Evolutionary conservation across 2,329 filamentous ascomycete species (phyloP).

Genomic region (Fusarium mundagurra): DNA sequence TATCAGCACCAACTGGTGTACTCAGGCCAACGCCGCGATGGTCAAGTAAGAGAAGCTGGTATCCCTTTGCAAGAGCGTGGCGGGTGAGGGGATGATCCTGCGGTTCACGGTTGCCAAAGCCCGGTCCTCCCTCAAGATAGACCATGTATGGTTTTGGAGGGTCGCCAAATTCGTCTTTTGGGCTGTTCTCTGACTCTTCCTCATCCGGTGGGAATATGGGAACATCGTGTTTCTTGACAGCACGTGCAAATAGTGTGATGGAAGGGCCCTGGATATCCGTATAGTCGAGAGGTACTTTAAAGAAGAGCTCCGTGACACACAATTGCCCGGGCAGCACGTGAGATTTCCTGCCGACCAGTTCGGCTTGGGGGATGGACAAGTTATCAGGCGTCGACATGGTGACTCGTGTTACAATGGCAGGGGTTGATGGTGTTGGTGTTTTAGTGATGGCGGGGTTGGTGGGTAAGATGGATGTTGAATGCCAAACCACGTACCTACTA

Average conservation of each 20-base stretch:
- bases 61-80: conserved; percentile 78
- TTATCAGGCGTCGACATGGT: conserved; percentile 24
- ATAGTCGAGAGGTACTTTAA: conserved; percentile 87
- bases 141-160: conserved; percentile 68
- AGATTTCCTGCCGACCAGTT: conserved; percentile 53
- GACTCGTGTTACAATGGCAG: not conserved
- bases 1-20: conserved; percentile 79
- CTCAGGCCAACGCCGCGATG: conserved; percentile 90
- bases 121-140: conserved; percentile 88
- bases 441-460: conserved; percentile 27
- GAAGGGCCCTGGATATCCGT: conserved; percentile 66
- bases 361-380: conserved; percentile 49
- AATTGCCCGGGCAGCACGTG: conserved; percentile 70
- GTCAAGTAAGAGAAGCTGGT: conserved; percentile 88
- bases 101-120: conserved; percentile 78
- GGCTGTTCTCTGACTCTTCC: conserved; percentile 14
- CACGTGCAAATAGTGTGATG: conserved; percentile 82
- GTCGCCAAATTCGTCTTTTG: conserved; percentile 22
- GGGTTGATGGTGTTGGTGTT: conserved; percentile 5
- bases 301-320: conserved; percentile 82
- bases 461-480: not conserved
- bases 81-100: conserved; percentile 78
- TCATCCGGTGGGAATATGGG: conserved; percentile 62
- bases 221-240: conserved; percentile 72
- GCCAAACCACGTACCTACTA: not conserved